A percentile compares a stretch with the other conserved stretches of the same genome.
Evolutionary conservation across 345 rosid species (phyloP).

Genomic region (Geranium rotundifolium): DNA sequence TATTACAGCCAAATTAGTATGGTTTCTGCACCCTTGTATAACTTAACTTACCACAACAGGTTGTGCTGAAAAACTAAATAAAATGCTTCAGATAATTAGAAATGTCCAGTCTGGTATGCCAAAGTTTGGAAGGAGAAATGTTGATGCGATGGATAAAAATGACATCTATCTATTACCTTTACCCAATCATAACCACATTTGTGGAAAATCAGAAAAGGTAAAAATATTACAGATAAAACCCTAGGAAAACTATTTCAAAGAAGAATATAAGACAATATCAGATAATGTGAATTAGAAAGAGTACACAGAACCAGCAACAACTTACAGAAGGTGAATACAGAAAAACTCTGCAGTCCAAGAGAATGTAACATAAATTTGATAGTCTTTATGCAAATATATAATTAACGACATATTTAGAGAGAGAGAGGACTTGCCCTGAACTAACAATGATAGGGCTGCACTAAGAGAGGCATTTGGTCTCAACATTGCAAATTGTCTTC

Average conservation of each 20-base stretch:
- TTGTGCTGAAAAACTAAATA: too few relatives aligned
- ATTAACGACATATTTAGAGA: neutral
- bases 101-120: too few relatives aligned
- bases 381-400: too few relatives aligned
- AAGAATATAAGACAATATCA: too few relatives aligned
- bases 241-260: neutral
- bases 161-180: neutral
- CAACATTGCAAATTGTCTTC: conserved; percentile 48
- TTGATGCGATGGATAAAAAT: too few relatives aligned
- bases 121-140: neutral
- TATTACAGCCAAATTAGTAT: too few relatives aligned
- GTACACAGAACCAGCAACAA: neutral
- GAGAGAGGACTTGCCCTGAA: conserved; percentile 42
- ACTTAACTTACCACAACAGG: too few relatives aligned
- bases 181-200: neutral
- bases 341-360: neutral
- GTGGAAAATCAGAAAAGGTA: neutral
- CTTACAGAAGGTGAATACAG: neutral
- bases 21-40: too few relatives aligned
- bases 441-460: conserved; percentile 57
- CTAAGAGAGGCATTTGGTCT: conserved; percentile 65
- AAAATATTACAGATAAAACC: neutral
- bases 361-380: neutral
- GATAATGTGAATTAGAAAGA: neutral
- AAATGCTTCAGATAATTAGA: too few relatives aligned